Evolutionary conservation across 2,329 filamentous ascomycete genomes (phyloP).

Genomic region (Esteya vermicola): DNA sequence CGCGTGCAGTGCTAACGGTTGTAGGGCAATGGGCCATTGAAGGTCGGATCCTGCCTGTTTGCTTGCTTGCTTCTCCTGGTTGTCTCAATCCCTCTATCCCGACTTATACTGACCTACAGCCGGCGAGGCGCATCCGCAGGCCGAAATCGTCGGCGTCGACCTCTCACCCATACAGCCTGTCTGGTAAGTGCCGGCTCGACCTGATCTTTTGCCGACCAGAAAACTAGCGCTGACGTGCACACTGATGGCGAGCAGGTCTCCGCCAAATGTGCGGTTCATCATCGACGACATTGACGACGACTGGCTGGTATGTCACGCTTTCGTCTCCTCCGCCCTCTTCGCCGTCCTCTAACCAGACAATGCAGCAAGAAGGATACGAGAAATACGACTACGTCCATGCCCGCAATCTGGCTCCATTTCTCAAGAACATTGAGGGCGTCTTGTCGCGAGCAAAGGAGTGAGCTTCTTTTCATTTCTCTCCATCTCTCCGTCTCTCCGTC

Average conservation of each 20-base stretch:
- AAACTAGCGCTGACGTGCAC: not conserved
- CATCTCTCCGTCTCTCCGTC: not conserved
- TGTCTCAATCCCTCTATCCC: not conserved
- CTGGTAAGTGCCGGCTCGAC: conserved; percentile 26
- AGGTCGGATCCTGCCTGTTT: not conserved
- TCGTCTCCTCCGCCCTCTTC: conserved; percentile 21
- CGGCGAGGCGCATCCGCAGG: conserved; percentile 5
- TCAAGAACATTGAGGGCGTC: conserved; percentile 18
- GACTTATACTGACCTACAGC: too few relatives aligned
- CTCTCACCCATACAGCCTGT: conserved; percentile 26
- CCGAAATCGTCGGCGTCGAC: conserved; percentile 18
- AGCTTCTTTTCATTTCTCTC: not conserved
- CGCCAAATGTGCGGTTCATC: conserved; percentile 13
- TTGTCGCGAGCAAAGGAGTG: conserved; percentile 7
- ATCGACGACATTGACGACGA: conserved; percentile 29
- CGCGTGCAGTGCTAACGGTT: not conserved
- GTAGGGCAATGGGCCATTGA: conserved; percentile 21
- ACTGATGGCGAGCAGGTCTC: conserved; percentile 22
- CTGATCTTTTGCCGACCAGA: not conserved
- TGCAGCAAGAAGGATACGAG: conserved; percentile 15
- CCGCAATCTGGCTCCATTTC: conserved; percentile 25
- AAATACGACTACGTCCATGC: conserved; percentile 43
- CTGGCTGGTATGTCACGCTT: conserved; percentile 21
- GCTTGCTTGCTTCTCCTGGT: not conserved
- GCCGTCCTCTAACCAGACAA: not conserved